Evolutionary conservation across 768 basidiomycete species (phyloP).

Genomic region (Megacollybia marginata): DNA sequence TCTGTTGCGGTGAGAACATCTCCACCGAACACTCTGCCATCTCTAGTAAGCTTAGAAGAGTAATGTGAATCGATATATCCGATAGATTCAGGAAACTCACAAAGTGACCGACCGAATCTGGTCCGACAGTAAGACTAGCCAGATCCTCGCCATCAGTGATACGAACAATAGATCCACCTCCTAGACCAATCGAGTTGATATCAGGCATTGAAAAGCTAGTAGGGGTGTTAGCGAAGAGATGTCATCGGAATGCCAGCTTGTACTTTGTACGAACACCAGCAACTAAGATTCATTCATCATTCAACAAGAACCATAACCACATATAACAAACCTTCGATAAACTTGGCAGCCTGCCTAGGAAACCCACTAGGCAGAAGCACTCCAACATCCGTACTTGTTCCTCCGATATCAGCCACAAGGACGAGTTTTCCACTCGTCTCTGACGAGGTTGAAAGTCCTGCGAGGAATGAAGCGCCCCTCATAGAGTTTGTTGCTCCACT

Average conservation of each 20-base stretch:
- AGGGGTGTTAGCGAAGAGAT: neutral
- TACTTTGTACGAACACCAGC: slow-evolving; percentile 37
- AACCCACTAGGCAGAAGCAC: slow-evolving; percentile 45
- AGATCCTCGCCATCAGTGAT: slow-evolving; percentile 9
- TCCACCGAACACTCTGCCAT: slow-evolving; percentile 36
- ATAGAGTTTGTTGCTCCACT: slow-evolving; percentile 57
- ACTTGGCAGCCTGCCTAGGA: slow-evolving; percentile 48
- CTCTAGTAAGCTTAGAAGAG: slow-evolving; percentile 15
- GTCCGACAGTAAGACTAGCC: slow-evolving; percentile 35
- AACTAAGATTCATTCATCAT: slow-evolving; percentile 41
- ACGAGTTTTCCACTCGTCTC: slow-evolving; percentile 21
- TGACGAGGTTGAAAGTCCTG: slow-evolving; percentile 24
- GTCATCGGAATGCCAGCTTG: neutral
- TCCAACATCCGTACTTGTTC: slow-evolving; percentile 52
- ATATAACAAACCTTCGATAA: slow-evolving; percentile 30
- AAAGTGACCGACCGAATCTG: slow-evolving; percentile 48
- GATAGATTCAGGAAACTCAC: slow-evolving; percentile 39
- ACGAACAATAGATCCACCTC: slow-evolving; percentile 48
- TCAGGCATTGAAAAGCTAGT: slow-evolving; percentile 14
- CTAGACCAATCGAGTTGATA: slow-evolving; percentile 33
- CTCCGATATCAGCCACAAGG: slow-evolving; percentile 50
- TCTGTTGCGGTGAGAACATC: slow-evolving; percentile 46
- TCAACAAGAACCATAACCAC: slow-evolving; percentile 27
- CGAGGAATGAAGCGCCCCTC: slow-evolving; percentile 50
- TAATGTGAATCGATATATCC: slow-evolving; percentile 38